A percentile compares a stretch with the other conserved stretches of the same genome.
Evolutionary conservation across 1,284 basidiomycete species (phyloP).

Genomic region (Microbotryum silenes-acaulis): DNA sequence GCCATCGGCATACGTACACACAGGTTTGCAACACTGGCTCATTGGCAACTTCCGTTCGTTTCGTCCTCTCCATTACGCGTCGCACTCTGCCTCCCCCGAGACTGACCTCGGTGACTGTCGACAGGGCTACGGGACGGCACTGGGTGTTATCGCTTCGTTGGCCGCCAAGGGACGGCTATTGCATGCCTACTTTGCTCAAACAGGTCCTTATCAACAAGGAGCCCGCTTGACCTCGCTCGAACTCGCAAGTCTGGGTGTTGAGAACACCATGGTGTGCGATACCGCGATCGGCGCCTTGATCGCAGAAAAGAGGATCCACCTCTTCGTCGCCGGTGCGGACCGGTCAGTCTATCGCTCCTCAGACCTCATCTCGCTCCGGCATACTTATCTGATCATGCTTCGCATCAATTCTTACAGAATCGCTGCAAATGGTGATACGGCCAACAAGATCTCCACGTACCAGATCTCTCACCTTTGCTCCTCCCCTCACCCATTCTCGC

Average conservation of each 20-base stretch:
- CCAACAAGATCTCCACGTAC: conserved; percentile 63
- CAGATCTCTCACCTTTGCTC: conserved; percentile 34
- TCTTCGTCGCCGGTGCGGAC: conserved; percentile 57
- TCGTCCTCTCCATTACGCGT: not conserved
- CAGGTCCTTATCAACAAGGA: conserved; percentile 86
- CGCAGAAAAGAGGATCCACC: conserved; percentile 69
- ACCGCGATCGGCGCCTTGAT: conserved; percentile 89
- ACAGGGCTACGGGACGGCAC: conserved; percentile 84
- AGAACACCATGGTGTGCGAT: conserved; percentile 87
- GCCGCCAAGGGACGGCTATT: conserved; percentile 66
- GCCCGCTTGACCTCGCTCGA: conserved; percentile 74
- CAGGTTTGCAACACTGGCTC: conserved; percentile 88
- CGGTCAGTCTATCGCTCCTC: conserved; percentile 10
- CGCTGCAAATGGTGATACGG: conserved; percentile 82
- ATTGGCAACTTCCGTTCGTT: conserved; percentile 73
- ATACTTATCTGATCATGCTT: not conserved
- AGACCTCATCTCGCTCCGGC: too few relatives aligned
- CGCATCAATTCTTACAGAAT: conserved; percentile 70
- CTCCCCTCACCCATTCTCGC: conserved; percentile 27
- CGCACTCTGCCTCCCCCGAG: not conserved
- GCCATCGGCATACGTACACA: too few relatives aligned
- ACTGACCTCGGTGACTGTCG: conserved; percentile 6
- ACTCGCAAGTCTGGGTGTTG: conserved; percentile 68
- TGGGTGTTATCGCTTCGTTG: conserved; percentile 84
- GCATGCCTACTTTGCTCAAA: conserved; percentile 79